Evolutionary conservation across 257 asterid genomes (phyloP).

Genomic region (Gynochthodes officinalis): DNA sequence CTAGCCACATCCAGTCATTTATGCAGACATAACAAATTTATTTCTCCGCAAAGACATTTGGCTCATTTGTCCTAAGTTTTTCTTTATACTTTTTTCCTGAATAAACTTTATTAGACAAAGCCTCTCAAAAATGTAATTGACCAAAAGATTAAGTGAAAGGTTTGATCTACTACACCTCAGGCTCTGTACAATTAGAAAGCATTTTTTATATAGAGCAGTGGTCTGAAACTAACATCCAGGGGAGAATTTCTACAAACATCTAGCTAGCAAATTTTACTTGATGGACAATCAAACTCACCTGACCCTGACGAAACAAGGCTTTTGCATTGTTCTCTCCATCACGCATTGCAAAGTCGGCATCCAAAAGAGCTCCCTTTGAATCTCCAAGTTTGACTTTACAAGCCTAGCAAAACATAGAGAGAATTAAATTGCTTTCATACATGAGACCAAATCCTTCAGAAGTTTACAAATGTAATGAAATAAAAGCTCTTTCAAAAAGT

Average conservation of each 20-base stretch:
- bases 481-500: neutral
- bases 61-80: neutral
- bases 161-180: neutral
- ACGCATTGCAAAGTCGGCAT: slow-evolving; percentile 92
- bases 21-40: neutral
- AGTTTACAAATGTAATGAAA: neutral
- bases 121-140: neutral
- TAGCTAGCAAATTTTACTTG: neutral
- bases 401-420: slow-evolving; percentile 45
- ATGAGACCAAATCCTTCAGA: neutral
- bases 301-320: slow-evolving; percentile 98
- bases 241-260: neutral
- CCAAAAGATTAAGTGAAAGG: no score
- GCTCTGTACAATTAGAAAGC: neutral
- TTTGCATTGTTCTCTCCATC: slow-evolving; percentile 94
- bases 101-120: neutral
- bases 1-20: neutral
- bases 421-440: slow-evolving; percentile 1
- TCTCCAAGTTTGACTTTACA: slow-evolving; percentile 92
- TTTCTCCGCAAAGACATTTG: no score
- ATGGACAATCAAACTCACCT: slow-evolving; percentile 45
- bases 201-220: neutral
- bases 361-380: slow-evolving; percentile 81
- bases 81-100: neutral
- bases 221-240: neutral